Percentiles rank a stretch among this genome's conserved stretches.
These are phyloP conservation scores for Wallacemonas rigidus DNA, from an alignment of 208 protist species.

Conservation along the genomic window DNA sequence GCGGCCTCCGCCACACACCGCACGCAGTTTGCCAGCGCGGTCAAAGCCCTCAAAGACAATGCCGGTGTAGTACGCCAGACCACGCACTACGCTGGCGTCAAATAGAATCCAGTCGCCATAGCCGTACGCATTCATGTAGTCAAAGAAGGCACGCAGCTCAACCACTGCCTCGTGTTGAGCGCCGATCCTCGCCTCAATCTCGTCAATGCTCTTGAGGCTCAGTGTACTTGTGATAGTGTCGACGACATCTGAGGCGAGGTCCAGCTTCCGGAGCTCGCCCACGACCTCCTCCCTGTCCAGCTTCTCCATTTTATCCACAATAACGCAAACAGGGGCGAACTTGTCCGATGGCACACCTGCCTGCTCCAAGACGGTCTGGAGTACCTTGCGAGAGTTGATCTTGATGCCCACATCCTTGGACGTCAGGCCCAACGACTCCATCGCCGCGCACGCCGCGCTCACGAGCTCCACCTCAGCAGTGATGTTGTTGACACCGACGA, in stretches of 20 bases:
- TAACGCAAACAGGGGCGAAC: conserved; percentile 93
- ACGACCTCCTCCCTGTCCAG: conserved; percentile 84
- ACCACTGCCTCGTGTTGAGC: conserved; percentile 74
- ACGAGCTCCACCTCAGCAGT: conserved; percentile 95
- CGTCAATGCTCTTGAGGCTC: conserved; percentile 84
- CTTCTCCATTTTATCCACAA: conserved; percentile 97
- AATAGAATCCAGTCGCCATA: conserved; percentile 94
- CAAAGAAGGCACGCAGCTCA: conserved; percentile 89
- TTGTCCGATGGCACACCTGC: conserved; percentile 77
- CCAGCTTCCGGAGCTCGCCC: conserved; percentile 64
- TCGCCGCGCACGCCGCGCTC: conserved; percentile 79
- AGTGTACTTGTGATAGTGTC: conserved; percentile 80
- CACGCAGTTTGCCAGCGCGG: conserved; percentile 90
- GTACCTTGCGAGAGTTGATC: conserved; percentile 91
- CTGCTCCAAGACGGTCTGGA: conserved; percentile 82
- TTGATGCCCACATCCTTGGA: conserved; percentile 93
- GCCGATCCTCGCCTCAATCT: conserved; percentile 68
- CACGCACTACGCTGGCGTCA: conserved; percentile 94
- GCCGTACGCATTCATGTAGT: conserved; percentile 88
- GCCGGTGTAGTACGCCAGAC: conserved; percentile 96
- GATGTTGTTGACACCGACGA: conserved; percentile 91
- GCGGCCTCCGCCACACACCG: conserved; percentile 94
- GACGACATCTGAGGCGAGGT: conserved; percentile 59
- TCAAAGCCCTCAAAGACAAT: conserved; percentile 97
- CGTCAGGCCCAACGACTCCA: conserved; percentile 81